Percentiles rank a stretch among this genome's conserved stretches.
phyloP scores from a whole-genome alignment of 495 filamentous ascomycete genomes.

The Haplographium delicatum region DNA sequence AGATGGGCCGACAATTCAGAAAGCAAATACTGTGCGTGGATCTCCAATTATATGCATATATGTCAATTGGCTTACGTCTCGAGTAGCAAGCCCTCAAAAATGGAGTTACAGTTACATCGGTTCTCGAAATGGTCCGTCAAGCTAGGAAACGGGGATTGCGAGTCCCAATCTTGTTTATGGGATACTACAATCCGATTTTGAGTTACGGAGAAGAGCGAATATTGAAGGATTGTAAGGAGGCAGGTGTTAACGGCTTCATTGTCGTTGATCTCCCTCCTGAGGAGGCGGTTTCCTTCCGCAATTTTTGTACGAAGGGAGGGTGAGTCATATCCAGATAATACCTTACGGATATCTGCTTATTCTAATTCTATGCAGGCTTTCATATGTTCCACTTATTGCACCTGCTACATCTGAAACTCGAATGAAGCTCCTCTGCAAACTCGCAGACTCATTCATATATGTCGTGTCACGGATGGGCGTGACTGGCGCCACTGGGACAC shows the following conservation, averaged over 20 bases:
- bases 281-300: slow-evolving; percentile 89
- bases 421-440: slow-evolving; percentile 92
- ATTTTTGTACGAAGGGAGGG: slow-evolving; percentile 70
- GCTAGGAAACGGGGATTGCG: slow-evolving; percentile 70
- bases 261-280: slow-evolving; percentile 95
- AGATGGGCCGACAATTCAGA: slow-evolving; percentile 92
- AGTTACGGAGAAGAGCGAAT: slow-evolving; percentile 89
- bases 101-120: slow-evolving; percentile 74
- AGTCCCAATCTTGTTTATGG: slow-evolving; percentile 89
- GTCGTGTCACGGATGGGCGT: slow-evolving; percentile 98
- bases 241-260: slow-evolving; percentile 94
- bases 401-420: slow-evolving; percentile 87
- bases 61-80: slow-evolving; percentile 37
- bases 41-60: background rate
- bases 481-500: slow-evolving; percentile 78
- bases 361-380: slow-evolving; percentile 50
- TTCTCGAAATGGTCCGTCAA: slow-evolving; percentile 72
- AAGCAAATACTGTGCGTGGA: slow-evolving; percentile 64
- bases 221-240: slow-evolving; percentile 76
- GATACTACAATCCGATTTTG: slow-evolving; percentile 95
- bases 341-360: background rate
- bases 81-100: slow-evolving; percentile 62
- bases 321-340: slow-evolving; percentile 33
- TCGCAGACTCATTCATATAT: slow-evolving; percentile 98
- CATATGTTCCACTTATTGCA: slow-evolving; percentile 92